A percentile compares a stretch with the other conserved stretches of the same genome.
Evolutionary conservation across 805 yeast species (phyloP).

Genomic region (Pichia deserticola): DNA sequence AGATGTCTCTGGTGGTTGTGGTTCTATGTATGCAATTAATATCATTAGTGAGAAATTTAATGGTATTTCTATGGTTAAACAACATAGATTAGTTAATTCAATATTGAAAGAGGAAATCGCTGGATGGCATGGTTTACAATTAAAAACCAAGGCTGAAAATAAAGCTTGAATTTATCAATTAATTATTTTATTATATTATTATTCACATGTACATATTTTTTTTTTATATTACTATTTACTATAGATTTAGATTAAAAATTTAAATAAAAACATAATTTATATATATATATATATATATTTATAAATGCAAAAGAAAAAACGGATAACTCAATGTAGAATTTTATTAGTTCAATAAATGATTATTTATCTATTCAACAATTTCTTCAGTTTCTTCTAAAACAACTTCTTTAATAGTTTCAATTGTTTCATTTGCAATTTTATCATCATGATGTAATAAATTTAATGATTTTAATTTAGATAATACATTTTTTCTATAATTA

Average conservation of each 20-base stretch:
- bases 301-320: background rate
- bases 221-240: background rate
- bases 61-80: slow-evolving; percentile 80
- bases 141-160: slow-evolving; percentile 57
- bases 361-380: slow-evolving; percentile 38
- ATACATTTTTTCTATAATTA: slow-evolving; percentile 57
- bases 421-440: slow-evolving; percentile 43
- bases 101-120: slow-evolving; percentile 75
- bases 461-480: slow-evolving; percentile 40
- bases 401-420: slow-evolving; percentile 76
- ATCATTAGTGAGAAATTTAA: slow-evolving; percentile 68
- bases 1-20: slow-evolving; percentile 94
- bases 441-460: slow-evolving; percentile 33
- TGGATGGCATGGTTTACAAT: slow-evolving; percentile 92
- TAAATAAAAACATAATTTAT: background rate
- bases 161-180: background rate
- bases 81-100: slow-evolving; percentile 83
- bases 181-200: background rate
- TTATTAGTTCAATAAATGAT: too few species aligned
- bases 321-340: too few species aligned
- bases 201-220: background rate
- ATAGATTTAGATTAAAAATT: background rate
- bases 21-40: slow-evolving; percentile 91
- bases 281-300: background rate
- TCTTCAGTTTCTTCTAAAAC: slow-evolving; percentile 67